phyloP scores from a whole-genome alignment of 495 filamentous ascomycete species.

The Xylaria bambusicola region DNA sequence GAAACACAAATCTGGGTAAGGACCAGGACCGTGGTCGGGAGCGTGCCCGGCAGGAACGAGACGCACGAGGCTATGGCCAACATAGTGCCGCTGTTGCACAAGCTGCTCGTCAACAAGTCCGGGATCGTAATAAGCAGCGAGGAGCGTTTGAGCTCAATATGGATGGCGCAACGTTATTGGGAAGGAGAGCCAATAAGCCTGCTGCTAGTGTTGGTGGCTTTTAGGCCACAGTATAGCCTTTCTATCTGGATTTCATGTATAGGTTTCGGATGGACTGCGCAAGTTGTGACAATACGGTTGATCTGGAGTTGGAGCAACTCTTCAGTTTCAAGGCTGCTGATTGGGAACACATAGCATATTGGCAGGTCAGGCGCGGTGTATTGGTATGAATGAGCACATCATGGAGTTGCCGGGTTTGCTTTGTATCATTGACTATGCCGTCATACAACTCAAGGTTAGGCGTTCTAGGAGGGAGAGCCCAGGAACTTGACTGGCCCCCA shows the following conservation, averaged over 20 bases:
- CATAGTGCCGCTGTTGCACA: slow-evolving; percentile 75
- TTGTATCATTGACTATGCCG: slow-evolving; percentile 24
- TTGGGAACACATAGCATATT: slow-evolving; percentile 18
- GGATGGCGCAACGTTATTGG: slow-evolving; percentile 84
- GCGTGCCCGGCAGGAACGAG: slow-evolving; percentile 44
- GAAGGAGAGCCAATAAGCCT: slow-evolving; percentile 66
- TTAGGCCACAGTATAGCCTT: slow-evolving; percentile 16
- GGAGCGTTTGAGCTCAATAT: slow-evolving; percentile 88
- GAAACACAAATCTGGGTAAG: slow-evolving; percentile 70
- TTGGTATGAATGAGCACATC: slow-evolving; percentile 32
- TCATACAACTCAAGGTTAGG: slow-evolving; percentile 30
- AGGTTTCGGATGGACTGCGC: background rate
- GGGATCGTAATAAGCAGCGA: slow-evolving; percentile 57
- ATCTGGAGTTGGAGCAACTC: background rate
- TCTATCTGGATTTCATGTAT: background rate
- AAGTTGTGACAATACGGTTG: background rate
- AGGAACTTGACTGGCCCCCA: slow-evolving; percentile 11
- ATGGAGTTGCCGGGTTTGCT: slow-evolving; percentile 26
- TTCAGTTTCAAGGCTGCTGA: background rate
- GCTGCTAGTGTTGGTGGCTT: slow-evolving; percentile 40
- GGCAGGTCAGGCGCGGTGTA: slow-evolving; percentile 25
- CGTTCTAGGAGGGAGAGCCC: slow-evolving; percentile 28
- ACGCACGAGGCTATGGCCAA: slow-evolving; percentile 76
- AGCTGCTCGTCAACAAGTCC: slow-evolving; percentile 75
- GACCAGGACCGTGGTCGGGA: slow-evolving; percentile 50